Evolutionary conservation across 139 green algal genomes (phyloP).

Genomic region (Desmodesmus armatus): DNA sequence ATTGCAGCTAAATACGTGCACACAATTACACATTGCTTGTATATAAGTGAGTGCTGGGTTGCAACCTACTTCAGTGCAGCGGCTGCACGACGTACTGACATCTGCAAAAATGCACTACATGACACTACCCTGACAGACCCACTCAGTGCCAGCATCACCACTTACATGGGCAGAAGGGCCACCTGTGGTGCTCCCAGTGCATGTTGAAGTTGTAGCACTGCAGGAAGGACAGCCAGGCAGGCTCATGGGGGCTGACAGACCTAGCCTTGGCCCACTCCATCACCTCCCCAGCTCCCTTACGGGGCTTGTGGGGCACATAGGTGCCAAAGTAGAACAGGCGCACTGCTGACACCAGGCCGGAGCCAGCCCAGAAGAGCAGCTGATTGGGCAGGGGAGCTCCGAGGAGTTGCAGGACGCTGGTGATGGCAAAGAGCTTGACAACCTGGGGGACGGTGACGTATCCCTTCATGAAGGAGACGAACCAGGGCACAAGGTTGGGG

Average conservation of each 20-base stretch:
- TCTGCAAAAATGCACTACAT: no score
- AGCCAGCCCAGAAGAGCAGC: constrained; percentile 38
- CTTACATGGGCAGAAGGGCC: constrained; percentile 28
- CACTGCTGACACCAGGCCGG: constrained; percentile 24
- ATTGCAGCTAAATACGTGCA: not conserved
- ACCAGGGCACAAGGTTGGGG: constrained; percentile 35
- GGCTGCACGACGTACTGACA: no score
- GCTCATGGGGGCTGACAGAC: not conserved
- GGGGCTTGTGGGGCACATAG: constrained; percentile 37
- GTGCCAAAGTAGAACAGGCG: constrained; percentile 52
- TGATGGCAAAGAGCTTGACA: constrained; percentile 20
- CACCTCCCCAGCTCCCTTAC: constrained; percentile 9
- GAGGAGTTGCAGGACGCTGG: not conserved
- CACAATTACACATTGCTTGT: no score
- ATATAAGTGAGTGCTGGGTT: not conserved
- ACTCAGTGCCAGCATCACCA: not conserved
- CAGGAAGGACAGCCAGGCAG: not conserved
- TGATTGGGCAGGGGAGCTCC: constrained; percentile 14
- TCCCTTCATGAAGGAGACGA: constrained; percentile 27
- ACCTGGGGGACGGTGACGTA: constrained; percentile 36
- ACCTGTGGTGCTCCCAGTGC: constrained; percentile 48
- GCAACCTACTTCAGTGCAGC: not conserved
- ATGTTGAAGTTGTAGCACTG: constrained; percentile 46
- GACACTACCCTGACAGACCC: not conserved
- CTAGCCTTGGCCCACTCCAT: constrained; percentile 41